Base-by-base conservation (phyloP, 2,329 filamentous ascomycete species). In the Talaromyces rugulosus region DNA sequence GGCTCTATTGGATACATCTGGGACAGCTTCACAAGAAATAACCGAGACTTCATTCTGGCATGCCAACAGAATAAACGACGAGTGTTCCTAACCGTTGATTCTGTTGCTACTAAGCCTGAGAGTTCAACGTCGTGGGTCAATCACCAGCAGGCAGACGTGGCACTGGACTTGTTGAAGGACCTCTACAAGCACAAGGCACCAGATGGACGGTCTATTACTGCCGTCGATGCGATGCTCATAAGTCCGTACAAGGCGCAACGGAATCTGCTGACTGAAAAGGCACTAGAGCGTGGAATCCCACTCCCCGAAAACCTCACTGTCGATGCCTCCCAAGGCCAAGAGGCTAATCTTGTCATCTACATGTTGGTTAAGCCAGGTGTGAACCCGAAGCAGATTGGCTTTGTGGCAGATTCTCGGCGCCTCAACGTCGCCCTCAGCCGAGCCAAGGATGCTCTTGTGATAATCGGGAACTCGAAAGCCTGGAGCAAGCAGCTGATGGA, bases 311-410 rank as follows among this genome's bases (percentile, higher is more conserved):
- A 60, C 33, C 30, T 53, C 28, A 62, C 60, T 42, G 36, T 62
- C 31, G 60, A 59, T 30, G 56, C 56, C 11, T 34, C 60, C 14
- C 42, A 60, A 50, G 56, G 56, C 27, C 60, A 62, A 47, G 60
- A 62, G 56, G 60, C 60, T 8, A 27, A 36, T 23, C 7, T 62
- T 42, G 60, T 62, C 44, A 62, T 62, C 18, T 62, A 34, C 54
- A 30, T 62, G 56, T 53, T 62, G 42, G 58, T 51, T 23, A 62
- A 59, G 40, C 60, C 60, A 52, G 23, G 40, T 12, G 40, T 53
- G n/a, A 31, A 52, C 34, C 14, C 9, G 8, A n/a, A 34, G n/a
- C 34, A 28, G 28, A 18, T 44, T 47, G 56, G 60, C 14, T 60
- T 62, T 23, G n/a, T 62, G 23, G 56, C n/a, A 14, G 60, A 62